Percentiles rank a stretch among this genome's conserved stretches.
These are phyloP conservation scores for Chalciporus piperatus DNA, from an alignment of 768 basidiomycete genomes.

Conservation along the genomic window DNA sequence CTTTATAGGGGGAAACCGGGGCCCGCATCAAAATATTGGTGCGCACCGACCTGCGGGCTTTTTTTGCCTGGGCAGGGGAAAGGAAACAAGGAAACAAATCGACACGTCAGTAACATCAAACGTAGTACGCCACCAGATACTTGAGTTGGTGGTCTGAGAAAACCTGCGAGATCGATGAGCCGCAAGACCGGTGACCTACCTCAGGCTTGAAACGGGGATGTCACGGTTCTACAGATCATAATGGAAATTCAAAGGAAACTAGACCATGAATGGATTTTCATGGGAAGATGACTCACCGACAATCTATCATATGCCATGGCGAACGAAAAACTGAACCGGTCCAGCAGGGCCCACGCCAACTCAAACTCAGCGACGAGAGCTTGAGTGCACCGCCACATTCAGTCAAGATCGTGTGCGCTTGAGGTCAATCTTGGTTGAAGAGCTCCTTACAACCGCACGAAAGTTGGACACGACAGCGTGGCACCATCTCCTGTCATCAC, in stretches of 20 bases:
- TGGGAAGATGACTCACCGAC: too few species aligned
- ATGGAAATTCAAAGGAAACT: too few species aligned
- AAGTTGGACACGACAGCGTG: slow-evolving; percentile 1
- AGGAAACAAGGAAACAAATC: slow-evolving; percentile 7
- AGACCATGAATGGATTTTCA: too few species aligned
- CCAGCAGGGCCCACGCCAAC: too few species aligned
- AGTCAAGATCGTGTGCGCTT: neutral
- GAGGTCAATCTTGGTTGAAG: neutral
- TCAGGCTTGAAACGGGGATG: too few species aligned
- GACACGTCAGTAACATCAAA: slow-evolving; percentile 7
- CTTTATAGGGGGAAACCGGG: neutral
- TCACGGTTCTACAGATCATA: too few species aligned
- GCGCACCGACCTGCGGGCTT: neutral
- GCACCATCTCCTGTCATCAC: neutral
- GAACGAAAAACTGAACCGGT: neutral
- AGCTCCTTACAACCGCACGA: slow-evolving; percentile 1
- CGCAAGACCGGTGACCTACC: too few species aligned
- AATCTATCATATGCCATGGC: neutral
- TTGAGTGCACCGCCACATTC: slow-evolving; percentile 13
- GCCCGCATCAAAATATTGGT: neutral
- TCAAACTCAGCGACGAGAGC: too few species aligned
- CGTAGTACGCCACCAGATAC: neutral
- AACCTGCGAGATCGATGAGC: too few species aligned
- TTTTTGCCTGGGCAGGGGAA: slow-evolving; percentile 2
- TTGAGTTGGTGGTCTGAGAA: slow-evolving; percentile 6